These are phyloP conservation scores for Colletotrichum sansevieriae DNA, from an alignment of 2,329 filamentous ascomycete genomes.

Conservation along the genomic window DNA sequence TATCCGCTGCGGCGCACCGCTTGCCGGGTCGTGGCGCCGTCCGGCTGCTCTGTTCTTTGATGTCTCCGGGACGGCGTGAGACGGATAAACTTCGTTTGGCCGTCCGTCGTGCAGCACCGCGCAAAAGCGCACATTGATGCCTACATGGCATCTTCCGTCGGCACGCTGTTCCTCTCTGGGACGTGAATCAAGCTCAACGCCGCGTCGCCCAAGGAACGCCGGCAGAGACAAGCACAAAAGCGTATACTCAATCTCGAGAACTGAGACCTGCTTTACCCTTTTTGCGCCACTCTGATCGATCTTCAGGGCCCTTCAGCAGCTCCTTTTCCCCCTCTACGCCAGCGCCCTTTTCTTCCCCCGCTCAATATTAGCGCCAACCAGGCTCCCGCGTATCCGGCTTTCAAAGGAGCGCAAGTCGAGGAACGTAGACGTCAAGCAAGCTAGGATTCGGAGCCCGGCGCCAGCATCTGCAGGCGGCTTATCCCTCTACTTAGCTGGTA, in stretches of 20 bases:
- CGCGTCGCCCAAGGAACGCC: slow-evolving; percentile 29
- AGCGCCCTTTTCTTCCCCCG: slow-evolving; percentile 17
- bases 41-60: slow-evolving; percentile 31
- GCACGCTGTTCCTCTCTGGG: slow-evolving; percentile 29
- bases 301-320: slow-evolving; percentile 8
- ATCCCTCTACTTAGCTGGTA: slow-evolving; percentile 17
- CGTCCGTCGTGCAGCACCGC: slow-evolving; percentile 3
- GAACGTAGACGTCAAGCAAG: slow-evolving; percentile 1
- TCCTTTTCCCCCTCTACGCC: not conserved
- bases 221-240: slow-evolving; percentile 30
- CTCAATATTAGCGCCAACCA: not conserved
- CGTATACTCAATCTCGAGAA: slow-evolving; percentile 22
- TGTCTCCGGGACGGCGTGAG: slow-evolving; percentile 22
- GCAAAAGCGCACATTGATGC: slow-evolving; percentile 2
- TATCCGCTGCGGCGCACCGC: slow-evolving; percentile 20
- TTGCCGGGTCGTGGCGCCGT: slow-evolving; percentile 33
- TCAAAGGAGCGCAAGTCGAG: slow-evolving; percentile 8
- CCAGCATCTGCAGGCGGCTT: slow-evolving; percentile 16
- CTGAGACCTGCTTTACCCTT: slow-evolving; percentile 29
- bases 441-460: slow-evolving; percentile 1
- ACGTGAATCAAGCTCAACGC: slow-evolving; percentile 35
- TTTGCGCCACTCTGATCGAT: slow-evolving; percentile 1
- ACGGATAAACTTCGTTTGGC: slow-evolving; percentile 24
- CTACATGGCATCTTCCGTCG: slow-evolving; percentile 20
- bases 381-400: slow-evolving; percentile 5